phyloP scores from a whole-genome alignment of 495 filamentous ascomycete species.

The Monascus purpureus region DNA sequence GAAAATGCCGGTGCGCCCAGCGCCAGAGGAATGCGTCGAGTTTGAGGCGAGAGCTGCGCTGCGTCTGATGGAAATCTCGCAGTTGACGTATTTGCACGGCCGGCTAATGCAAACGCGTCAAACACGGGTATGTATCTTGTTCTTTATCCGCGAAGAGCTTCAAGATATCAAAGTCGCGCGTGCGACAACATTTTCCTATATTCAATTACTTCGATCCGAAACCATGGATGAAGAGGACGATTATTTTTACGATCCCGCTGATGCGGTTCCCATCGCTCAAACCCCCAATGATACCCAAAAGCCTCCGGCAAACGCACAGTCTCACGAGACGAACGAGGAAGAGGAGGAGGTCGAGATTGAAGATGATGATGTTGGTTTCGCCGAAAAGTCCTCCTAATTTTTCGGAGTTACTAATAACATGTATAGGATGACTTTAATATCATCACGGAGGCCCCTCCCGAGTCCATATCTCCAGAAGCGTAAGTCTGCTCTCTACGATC shows the following conservation, averaged over 20 bases:
- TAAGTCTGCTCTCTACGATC: conserved; percentile 10
- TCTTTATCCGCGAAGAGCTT: too few relatives aligned
- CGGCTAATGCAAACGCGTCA: too few relatives aligned
- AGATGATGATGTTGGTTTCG: conserved; percentile 45
- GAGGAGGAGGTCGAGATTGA: conserved; percentile 66
- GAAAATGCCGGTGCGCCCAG: too few relatives aligned
- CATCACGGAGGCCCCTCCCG: conserved; percentile 73
- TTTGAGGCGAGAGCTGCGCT: too few relatives aligned
- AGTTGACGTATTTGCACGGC: too few relatives aligned
- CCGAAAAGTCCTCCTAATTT: conserved; percentile 2
- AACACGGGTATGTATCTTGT: too few relatives aligned
- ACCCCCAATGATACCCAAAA: conserved; percentile 12
- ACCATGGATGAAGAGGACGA: conserved; percentile 40
- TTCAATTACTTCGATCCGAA: too few relatives aligned
- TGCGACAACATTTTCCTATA: too few relatives aligned
- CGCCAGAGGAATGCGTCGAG: too few relatives aligned
- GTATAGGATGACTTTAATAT: conserved; percentile 74
- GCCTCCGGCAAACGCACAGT: conserved; percentile 20
- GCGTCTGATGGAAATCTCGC: too few relatives aligned
- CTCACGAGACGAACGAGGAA: conserved; percentile 53
- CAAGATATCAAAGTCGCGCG: too few relatives aligned
- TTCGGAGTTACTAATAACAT: conserved; percentile 1
- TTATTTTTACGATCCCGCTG: conserved; percentile 39
- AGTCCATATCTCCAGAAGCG: conserved; percentile 53
- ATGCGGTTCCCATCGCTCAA: conserved; percentile 20